A percentile compares a stretch with the other conserved stretches of the same genome.
These are phyloP conservation scores for Aureobasidium pullulans DNA, from an alignment of 2,329 filamentous ascomycete species.

Conservation along the genomic window DNA sequence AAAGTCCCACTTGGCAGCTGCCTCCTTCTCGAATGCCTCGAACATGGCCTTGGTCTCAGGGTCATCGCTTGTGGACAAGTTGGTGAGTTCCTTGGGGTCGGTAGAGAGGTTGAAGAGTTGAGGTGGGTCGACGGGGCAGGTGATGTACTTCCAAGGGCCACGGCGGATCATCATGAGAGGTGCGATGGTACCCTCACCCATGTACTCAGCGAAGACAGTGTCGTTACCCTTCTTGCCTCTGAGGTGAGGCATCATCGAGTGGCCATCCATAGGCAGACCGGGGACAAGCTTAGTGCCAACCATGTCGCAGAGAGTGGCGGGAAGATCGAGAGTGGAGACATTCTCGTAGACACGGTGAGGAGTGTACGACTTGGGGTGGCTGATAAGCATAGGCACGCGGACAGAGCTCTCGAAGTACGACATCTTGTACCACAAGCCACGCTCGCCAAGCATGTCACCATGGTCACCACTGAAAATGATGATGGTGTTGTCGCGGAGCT, in stretches of 20 bases:
- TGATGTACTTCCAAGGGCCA: slow-evolving; percentile 84
- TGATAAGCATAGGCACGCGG: slow-evolving; percentile 78
- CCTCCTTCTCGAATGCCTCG: slow-evolving; percentile 65
- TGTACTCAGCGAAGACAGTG: slow-evolving; percentile 91
- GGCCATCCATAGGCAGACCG: slow-evolving; percentile 76
- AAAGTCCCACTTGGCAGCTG: slow-evolving; percentile 72
- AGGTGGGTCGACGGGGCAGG: slow-evolving; percentile 72
- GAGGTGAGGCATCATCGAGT: slow-evolving; percentile 73
- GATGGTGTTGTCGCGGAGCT: slow-evolving; percentile 77
- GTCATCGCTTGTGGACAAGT: slow-evolving; percentile 49
- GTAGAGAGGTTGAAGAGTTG: slow-evolving; percentile 73
- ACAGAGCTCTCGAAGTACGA: slow-evolving; percentile 89
- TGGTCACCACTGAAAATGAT: slow-evolving; percentile 91
- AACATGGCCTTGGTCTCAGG: slow-evolving; percentile 33
- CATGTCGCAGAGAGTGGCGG: slow-evolving; percentile 81
- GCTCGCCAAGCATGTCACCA: slow-evolving; percentile 92
- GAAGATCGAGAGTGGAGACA: slow-evolving; percentile 83
- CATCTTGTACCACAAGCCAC: slow-evolving; percentile 96
- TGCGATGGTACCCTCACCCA: slow-evolving; percentile 81
- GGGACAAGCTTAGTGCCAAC: slow-evolving; percentile 63
- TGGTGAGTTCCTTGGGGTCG: slow-evolving; percentile 71
- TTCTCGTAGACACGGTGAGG: slow-evolving; percentile 73
- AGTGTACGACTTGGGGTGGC: slow-evolving; percentile 67
- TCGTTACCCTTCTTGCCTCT: slow-evolving; percentile 62
- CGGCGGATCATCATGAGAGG: slow-evolving; percentile 92